Evolutionary conservation across 2,329 filamentous ascomycete genomes (phyloP), one percentile per base, ranked within the genome.

Genomic region (Aphanocladium album): DNA sequence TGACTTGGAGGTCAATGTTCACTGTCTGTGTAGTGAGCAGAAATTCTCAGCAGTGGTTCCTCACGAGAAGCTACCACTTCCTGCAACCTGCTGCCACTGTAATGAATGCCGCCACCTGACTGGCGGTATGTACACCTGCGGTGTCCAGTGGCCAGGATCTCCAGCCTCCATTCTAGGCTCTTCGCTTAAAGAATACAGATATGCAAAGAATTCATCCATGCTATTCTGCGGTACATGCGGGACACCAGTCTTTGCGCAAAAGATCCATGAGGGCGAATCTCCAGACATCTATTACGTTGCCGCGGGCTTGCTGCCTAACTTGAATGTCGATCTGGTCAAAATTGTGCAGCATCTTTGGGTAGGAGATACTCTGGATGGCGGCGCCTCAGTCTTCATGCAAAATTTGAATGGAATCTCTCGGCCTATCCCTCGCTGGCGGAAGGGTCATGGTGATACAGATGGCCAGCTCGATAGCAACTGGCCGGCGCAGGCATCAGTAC

Each of bases 321-420:
- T 69, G 0, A 30, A 60, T 2, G 47, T 55, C 0, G 64, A 67
- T 7, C 47, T 81, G 8, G 55, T 80, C 25, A 63, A 64, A 12
- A 69, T 74, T 41, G 63, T 54, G 0, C 62, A 72, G 1, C 77
- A 82, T 59, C 74, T 79, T 3, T 82, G 76, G 60, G 70, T 83
- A 0, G 74, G 69, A 1, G 80, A 84, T 60, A 84, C 82, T 0
- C 30, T 73, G 1, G 82, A 85, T 65, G 82, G 82, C 2, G 82
- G 83, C 0, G 74, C 80, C 1, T 75, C 75, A 2, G 66, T 73
- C 1, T 84, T 79, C 79, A 65, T 83, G 5, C 71, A 70, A 25
- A 64, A 70, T 7, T 57, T 68, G 0, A 76, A 78, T 45, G 58
- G 64, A 1, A 69, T 73, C 47, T 73, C 71, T 0, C 54, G 37